These are phyloP conservation scores for Pythium guiyangense DNA, from an alignment of 352 stramenopile genomes.

Conservation along the genomic window DNA sequence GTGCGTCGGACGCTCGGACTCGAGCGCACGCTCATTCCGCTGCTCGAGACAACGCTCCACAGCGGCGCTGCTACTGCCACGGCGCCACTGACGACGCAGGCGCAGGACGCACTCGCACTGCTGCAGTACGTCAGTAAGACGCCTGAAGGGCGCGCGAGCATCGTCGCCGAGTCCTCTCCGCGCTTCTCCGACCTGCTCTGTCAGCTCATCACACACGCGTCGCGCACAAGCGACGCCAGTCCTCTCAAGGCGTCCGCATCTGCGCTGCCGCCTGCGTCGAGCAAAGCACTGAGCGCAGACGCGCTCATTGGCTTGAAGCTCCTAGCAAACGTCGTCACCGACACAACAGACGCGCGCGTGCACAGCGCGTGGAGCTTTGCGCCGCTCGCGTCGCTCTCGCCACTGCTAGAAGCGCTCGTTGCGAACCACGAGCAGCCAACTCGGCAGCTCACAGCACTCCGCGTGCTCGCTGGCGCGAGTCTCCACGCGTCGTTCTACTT, in stretches of 20 bases:
- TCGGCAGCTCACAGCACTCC: slow-evolving; percentile 35
- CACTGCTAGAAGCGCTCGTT: slow-evolving; percentile 24
- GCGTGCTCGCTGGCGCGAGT: slow-evolving; percentile 37
- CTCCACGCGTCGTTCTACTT: slow-evolving; percentile 30
- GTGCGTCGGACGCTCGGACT: slow-evolving; percentile 24
- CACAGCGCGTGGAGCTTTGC: slow-evolving; percentile 23
- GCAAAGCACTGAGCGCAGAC: slow-evolving; percentile 4
- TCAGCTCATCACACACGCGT: slow-evolving; percentile 4
- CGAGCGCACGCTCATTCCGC: slow-evolving; percentile 12
- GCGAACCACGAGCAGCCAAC: slow-evolving; percentile 37
- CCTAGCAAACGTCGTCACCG: slow-evolving; percentile 39
- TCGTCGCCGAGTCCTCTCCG: slow-evolving; percentile 16
- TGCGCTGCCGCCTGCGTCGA: neutral
- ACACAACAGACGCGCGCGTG: slow-evolving; percentile 18
- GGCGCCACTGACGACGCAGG: neutral
- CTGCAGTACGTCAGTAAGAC: slow-evolving; percentile 29
- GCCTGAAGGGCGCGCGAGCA: slow-evolving; percentile 12
- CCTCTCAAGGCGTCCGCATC: neutral
- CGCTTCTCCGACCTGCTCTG: slow-evolving; percentile 21
- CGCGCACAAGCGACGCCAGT: neutral
- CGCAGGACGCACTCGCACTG: slow-evolving; percentile 4
- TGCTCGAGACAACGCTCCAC: slow-evolving; percentile 2
- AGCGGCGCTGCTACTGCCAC: neutral
- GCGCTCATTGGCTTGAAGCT: slow-evolving; percentile 34
- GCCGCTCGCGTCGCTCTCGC: slow-evolving; percentile 20